Evolutionary conservation across 2,329 filamentous ascomycete genomes (phyloP), one percentile per base, ranked within the genome.

Genomic region (Colletotrichum sp.): DNA sequence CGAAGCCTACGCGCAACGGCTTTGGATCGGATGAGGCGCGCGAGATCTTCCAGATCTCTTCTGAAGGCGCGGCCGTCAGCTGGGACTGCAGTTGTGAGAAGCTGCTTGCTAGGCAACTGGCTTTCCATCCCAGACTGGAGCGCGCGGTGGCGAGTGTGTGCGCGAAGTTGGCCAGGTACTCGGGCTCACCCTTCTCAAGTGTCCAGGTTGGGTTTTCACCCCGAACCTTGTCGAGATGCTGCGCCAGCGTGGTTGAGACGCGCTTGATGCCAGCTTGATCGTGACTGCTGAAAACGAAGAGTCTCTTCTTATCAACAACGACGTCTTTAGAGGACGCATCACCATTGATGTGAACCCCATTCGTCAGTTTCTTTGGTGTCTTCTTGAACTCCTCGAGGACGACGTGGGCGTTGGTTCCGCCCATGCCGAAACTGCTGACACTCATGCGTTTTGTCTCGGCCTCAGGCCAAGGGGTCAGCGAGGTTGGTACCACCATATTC

Each of bases 391-490:
- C 67, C n/a, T 76, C 74, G 7, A 76, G 39, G 18, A 76, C 71
- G 43, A 72, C n/a, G 24, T 76, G 74, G 34, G 64, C 74, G 16
- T 76, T 76, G 6, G 74, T 69, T n/a, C 74, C 74, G 5, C 74
- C 74, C 63, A 76, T 73, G 43, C 74, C 74, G 34, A 76, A 76
- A 7, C 30, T 28, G 30, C 70, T 76, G 70, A 69, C 57, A 18
- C 64, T 66, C 63, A 68, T 71, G 1, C 74, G 48, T n/a, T 52
- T 64, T 6, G 64, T 48, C 21, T 64, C 12, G 10, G 26, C 8
- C 55, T 26, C 39, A 2, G 71, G 72, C 72, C 67, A 74, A n/a
- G 67, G 59, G 4, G 59, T 71, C 18, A 60, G 43, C 12, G 18
- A 21, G 0, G 59, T 70, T 3, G 67, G 66, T 1, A 74, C 67